Conservation (phyloP, 768 basidiomycete species). For the Lactifluus pinguis region DNA sequence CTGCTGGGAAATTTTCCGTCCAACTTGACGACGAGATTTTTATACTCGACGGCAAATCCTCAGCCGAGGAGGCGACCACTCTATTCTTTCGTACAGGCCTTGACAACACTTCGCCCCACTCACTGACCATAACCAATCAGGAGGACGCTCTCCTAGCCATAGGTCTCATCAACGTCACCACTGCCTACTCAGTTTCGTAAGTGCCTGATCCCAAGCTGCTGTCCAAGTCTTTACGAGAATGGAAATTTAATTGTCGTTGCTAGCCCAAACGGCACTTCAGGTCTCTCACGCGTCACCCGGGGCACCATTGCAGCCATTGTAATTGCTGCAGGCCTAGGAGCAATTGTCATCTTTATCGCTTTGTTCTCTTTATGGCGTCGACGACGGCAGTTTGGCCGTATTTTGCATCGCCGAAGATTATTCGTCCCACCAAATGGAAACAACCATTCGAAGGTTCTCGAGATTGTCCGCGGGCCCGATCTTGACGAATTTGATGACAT, state of each 20-base stretch:
- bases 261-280: constrained; percentile 1
- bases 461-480: constrained; percentile 13
- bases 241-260: background rate
- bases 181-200: constrained; percentile 20
- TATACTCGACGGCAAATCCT: constrained; percentile 41
- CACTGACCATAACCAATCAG: constrained; percentile 44
- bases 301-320: constrained; percentile 63
- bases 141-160: constrained; percentile 37
- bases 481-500: constrained; percentile 10
- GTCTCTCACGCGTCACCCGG: constrained; percentile 23
- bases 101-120: constrained; percentile 39
- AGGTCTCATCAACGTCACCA: constrained; percentile 44
- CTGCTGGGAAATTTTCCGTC: constrained; percentile 51
- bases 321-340: constrained; percentile 45
- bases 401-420: constrained; percentile 24
- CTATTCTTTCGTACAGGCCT: constrained; percentile 59
- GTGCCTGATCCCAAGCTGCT: background rate
- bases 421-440: constrained; percentile 18
- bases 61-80: constrained; percentile 43
- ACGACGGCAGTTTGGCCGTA: constrained; percentile 29
- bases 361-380: constrained; percentile 39
- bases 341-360: constrained; percentile 38
- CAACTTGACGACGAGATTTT: constrained; percentile 43
- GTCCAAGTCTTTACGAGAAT: background rate
- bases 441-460: constrained; percentile 16